A percentile compares a stretch with the other conserved stretches of the same genome.
Evolutionary conservation across 208 protist species (phyloP).

Genomic region (Leishmania turanica): DNA sequence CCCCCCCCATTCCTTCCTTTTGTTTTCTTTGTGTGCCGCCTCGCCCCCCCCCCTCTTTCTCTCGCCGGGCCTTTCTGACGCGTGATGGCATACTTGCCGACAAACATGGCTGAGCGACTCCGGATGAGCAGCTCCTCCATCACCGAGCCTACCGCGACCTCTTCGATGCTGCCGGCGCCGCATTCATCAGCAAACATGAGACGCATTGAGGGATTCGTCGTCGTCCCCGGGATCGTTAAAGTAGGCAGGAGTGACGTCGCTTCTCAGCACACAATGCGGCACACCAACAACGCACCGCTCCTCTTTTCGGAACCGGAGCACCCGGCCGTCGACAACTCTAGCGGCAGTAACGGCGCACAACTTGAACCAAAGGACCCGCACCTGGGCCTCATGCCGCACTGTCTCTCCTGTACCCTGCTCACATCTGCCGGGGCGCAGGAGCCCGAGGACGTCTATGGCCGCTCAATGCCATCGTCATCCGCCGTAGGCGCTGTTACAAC

Average conservation of each 20-base stretch:
- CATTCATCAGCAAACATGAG: not conserved
- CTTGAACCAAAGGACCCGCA: not conserved
- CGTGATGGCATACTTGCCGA: not conserved
- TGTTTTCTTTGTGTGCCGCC: not conserved
- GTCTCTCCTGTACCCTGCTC: not conserved
- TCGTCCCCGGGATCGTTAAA: not conserved
- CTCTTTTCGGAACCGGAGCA: not conserved
- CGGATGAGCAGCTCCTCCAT: not conserved
- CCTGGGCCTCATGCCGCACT: slow-evolving; percentile 1
- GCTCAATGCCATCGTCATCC: slow-evolving; percentile 3
- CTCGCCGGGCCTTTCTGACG: not conserved
- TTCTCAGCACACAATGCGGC: not conserved
- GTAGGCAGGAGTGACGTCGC: not conserved
- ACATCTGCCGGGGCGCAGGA: not conserved
- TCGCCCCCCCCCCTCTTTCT: not conserved
- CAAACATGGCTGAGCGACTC: not conserved
- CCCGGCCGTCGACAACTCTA: not conserved
- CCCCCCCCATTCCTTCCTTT: not conserved
- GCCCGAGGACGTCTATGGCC: not conserved
- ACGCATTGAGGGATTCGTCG: not conserved
- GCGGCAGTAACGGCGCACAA: not conserved
- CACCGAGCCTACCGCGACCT: not conserved
- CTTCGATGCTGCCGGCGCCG: not conserved
- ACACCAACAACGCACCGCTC: not conserved
- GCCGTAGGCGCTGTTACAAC: not conserved